Conservation (phyloP, 78 protist species). For the Capsaspora owczarzaki region DNA sequence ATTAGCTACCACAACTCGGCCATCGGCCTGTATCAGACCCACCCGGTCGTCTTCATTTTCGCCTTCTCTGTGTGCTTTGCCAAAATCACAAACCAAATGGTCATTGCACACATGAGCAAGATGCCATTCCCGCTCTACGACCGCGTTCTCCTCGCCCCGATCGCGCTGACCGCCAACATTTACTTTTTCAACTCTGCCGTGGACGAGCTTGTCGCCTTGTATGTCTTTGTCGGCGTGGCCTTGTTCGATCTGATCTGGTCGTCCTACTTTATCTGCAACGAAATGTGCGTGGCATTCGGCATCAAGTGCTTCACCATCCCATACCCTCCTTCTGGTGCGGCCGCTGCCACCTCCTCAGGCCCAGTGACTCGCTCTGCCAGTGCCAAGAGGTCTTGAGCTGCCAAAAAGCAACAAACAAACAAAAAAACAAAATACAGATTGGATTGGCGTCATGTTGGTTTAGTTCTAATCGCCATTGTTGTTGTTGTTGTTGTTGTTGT, state of each 20-base stretch:
- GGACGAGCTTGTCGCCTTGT: neutral
- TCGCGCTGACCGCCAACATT: neutral
- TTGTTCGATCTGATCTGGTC: neutral
- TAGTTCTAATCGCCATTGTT: no score
- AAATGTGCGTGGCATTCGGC: no score
- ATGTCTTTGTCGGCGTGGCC: neutral
- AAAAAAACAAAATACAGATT: no score
- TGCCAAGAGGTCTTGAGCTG: no score
- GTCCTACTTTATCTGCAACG: neutral
- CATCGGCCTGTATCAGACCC: neutral
- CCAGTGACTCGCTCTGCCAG: no score
- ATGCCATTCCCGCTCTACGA: neutral
- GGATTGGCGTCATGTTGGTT: no score
- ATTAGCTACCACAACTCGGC: neutral
- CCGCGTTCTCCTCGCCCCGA: neutral
- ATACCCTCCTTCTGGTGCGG: no score
- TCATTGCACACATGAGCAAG: neutral
- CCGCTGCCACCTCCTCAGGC: no score
- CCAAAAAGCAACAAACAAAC: no score
- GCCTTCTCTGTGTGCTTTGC: neutral
- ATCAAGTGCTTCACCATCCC: no score
- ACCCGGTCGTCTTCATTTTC: neutral
- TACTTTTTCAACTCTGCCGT: neutral
- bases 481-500: no score
- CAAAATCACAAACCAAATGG: neutral